Base-by-base conservation (phyloP, 225 moss, liverwort and hornwort species). In the Sphagnum contortum region DNA sequence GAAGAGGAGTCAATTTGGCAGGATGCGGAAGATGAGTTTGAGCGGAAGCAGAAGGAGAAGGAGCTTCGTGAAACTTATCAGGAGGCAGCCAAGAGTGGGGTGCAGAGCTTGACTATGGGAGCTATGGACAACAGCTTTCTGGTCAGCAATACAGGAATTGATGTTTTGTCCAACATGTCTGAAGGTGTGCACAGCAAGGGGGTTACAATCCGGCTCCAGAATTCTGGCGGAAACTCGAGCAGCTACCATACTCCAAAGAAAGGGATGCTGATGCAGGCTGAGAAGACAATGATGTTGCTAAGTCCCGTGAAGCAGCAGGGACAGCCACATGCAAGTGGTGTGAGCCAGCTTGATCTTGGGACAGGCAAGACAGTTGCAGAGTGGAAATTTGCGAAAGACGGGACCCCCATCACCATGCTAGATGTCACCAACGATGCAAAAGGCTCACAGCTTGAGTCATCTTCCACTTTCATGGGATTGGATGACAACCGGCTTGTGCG, bases 331-430 rank as follows among this genome's bases (percentile, higher is more conserved):
- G 80, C 90, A 9, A 81, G 83, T 11, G 96, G 92, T 47, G 92
- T 98, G 57, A 98, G 87, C 69, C 96, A 98, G 82, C 77, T 98
- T 9, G 96, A 98, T 69, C 72, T 98, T 46, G 80, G 74, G 2
- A 88, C 90, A 61, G 96, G 90, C 6, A 77, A 90, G 67, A 87
- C 87, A 64, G 96, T 98, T 44, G 74, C 90, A 12, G 96, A 98
- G 74, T 98, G 96, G 96, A 89, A 75, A 74, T 98, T 98, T 55
- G 71, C 92, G 63, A 92, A 90, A 72, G 96, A 98, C 64, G 96
- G 96, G 2, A 86, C 96, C 3, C 90, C 90, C 14, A 77, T 98
- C 52, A 75, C 73, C 29, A 98, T 98, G 92, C 81, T 85, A 52
- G 96, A 98, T 68, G 74, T 98, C 60, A 92, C 96, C 0, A 98